Evolutionary conservation across 2,329 filamentous ascomycete species (phyloP), one percentile per base, ranked within the genome.

Genomic region (Beauveria medogensis): DNA sequence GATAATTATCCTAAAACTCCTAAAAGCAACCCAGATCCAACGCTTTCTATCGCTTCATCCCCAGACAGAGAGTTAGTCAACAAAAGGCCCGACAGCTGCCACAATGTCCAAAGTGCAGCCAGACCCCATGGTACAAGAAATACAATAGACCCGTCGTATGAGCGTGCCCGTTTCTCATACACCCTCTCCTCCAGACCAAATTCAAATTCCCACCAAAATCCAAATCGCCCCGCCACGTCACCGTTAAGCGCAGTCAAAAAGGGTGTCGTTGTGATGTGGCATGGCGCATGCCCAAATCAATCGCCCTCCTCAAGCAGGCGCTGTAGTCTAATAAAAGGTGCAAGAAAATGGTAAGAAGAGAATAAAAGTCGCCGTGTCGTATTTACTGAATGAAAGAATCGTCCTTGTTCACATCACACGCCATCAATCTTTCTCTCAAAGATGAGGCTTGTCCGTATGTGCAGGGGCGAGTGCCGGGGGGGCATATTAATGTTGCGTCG

Each of bases 201-300:
- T 44, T 44, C 37, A 30, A 37, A 24, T 51, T 46, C 20, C 48
- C 24, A 44, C 10, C 14, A 30, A 43, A 28, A 46, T 51, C 64
- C 63, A 59, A 62, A 53, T 64, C 57, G 55, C 26, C 61, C 64
- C 44, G 28, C 52, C 43, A 43, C 59, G 44, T 63, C 63, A 62
- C 53, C 56, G 62, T 57, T 61, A 59, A 59, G 43, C 51, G 55
- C 56, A 59, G 26, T 44, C 37, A 44, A 46, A 58, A 46, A 61
- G 60, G 46, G 54, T 61, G 64, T 64, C 64, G 61, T 64, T 62
- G 55, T 64, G 55, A 57, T 51, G 64, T 59, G 61, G 60, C 48
- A 53, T 37, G 48, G 48, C 46, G 47, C 26, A 52, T 44, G 20
- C 56, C 26, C 40, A 24, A 52, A 46, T 40, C 48, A 26, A 40